phyloP scores from a whole-genome alignment of 306 rosid species.

The Urtica urens region DNA sequence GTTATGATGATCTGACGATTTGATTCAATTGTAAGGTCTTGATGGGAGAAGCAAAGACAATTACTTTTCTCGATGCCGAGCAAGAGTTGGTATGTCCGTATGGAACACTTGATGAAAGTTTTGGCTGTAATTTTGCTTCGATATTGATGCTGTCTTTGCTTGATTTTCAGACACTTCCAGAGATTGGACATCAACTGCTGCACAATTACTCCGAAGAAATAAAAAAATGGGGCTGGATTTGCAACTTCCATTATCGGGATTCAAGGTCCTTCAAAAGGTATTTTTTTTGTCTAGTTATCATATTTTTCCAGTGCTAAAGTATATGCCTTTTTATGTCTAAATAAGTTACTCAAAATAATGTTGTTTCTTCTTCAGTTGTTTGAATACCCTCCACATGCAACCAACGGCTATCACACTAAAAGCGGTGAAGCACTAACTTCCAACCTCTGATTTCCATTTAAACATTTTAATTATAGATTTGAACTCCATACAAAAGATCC shows the following conservation, averaged over 20 bases:
- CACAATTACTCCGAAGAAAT: conserved; percentile 52
- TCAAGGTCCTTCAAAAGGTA: conserved; percentile 67
- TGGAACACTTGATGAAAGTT: conserved; percentile 20
- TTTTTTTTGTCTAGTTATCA: background rate
- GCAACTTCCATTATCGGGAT: conserved; percentile 54
- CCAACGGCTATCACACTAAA: conserved; percentile 40
- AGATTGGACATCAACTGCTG: conserved; percentile 73
- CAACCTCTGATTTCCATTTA: background rate
- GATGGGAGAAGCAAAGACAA: conserved; percentile 67
- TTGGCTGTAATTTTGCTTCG: conserved; percentile 1
- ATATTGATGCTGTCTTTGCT: conserved; percentile 18
- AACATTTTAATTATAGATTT: background rate
- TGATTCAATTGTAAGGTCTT: conserved; percentile 41
- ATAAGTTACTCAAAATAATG: conserved; percentile 15
- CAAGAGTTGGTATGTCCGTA: conserved; percentile 60
- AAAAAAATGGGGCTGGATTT: conserved; percentile 91
- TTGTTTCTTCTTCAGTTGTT: conserved; percentile 54
- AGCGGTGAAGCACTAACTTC: conserved; percentile 41
- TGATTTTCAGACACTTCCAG: conserved; percentile 55
- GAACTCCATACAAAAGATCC: background rate
- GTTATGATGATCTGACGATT: conserved; percentile 17
- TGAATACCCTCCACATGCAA: conserved; percentile 61
- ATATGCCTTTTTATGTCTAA: too few species aligned
- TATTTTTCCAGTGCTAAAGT: background rate
- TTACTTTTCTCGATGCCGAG: conserved; percentile 58